Conservation (phyloP, 2,329 filamentous ascomycete species). For the Alternaria longipes region DNA sequence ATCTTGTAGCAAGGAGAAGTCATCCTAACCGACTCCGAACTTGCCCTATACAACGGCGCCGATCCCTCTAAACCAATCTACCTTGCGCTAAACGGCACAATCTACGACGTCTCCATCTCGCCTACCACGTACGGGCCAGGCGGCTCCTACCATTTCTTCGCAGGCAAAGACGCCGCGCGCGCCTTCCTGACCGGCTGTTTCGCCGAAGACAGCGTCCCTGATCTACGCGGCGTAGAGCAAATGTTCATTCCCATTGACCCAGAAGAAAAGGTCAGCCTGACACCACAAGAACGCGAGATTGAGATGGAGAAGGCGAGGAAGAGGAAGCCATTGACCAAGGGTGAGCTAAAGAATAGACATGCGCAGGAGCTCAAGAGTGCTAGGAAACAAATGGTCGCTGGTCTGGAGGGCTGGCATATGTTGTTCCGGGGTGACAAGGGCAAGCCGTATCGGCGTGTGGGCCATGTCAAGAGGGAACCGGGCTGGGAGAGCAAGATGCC, state of each 20-base stretch:
- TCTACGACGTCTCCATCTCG: conserved; percentile 82
- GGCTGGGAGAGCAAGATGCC: conserved; percentile 68
- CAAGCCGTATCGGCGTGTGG: conserved; percentile 83
- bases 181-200: conserved; percentile 96
- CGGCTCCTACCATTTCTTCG: conserved; percentile 86
- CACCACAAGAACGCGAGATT: conserved; percentile 35
- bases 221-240: conserved; percentile 85
- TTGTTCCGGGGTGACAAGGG: conserved; percentile 77
- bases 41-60: conserved; percentile 78
- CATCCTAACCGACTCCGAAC: conserved; percentile 77
- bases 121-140: conserved; percentile 67
- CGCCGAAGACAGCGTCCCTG: conserved; percentile 80
- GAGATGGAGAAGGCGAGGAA: conserved; percentile 40
- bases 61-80: conserved; percentile 82
- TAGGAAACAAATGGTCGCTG: conserved; percentile 69
- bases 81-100: conserved; percentile 85
- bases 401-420: conserved; percentile 80
- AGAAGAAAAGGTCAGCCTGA: conserved; percentile 50
- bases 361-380: conserved; percentile 73
- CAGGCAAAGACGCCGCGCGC: conserved; percentile 84
- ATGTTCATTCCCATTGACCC: conserved; percentile 78
- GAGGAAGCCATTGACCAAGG: conserved; percentile 32
- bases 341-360: conserved; percentile 60
- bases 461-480: conserved; percentile 71
- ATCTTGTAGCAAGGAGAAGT: conserved; percentile 63